A percentile compares a stretch with the other conserved stretches of the same genome.
These are phyloP conservation scores for Globisporangium irregulare DNA, from an alignment of 352 stramenopile species.

Conservation along the genomic window DNA sequence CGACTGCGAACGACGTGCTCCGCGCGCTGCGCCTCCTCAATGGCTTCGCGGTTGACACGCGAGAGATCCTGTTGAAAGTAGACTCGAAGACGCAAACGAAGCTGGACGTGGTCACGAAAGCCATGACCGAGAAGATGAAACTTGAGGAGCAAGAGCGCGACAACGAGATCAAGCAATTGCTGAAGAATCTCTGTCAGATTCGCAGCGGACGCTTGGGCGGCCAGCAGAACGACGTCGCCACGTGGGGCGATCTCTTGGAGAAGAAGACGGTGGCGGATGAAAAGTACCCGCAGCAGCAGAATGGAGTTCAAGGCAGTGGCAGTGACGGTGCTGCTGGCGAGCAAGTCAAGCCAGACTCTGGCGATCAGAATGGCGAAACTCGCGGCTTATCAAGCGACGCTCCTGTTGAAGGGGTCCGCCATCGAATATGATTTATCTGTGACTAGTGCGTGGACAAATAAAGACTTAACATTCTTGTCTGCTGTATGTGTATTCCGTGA, in stretches of 20 bases:
- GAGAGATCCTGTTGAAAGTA: slow-evolving; percentile 40
- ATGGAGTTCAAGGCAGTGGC: background rate
- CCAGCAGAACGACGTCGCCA: slow-evolving; percentile 34
- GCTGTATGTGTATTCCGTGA: background rate
- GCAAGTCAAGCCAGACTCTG: background rate
- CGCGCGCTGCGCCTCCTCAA: slow-evolving; percentile 46
- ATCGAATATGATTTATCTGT: background rate
- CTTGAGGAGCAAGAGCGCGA: slow-evolving; percentile 26
- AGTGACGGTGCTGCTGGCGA: slow-evolving; percentile 4
- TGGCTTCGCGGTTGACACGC: slow-evolving; percentile 39
- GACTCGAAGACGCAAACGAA: slow-evolving; percentile 36
- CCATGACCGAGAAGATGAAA: slow-evolving; percentile 24
- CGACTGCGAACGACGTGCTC: slow-evolving; percentile 28
- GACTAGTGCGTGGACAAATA: background rate
- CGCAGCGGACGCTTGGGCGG: slow-evolving; percentile 31
- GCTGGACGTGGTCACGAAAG: slow-evolving; percentile 27
- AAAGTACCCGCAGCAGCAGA: background rate
- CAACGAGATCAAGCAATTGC: slow-evolving; percentile 20
- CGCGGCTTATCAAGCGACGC: background rate
- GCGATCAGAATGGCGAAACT: background rate
- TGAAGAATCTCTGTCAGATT: slow-evolving; percentile 30
- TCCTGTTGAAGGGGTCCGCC: slow-evolving; percentile 16
- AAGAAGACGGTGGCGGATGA: slow-evolving; percentile 2
- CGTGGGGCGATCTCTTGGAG: slow-evolving; percentile 29
- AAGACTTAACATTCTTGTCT: background rate